Evolutionary conservation across 768 basidiomycete species (phyloP), one percentile per base, ranked within the genome.

Genomic region (Boletus pseudopeckii): DNA sequence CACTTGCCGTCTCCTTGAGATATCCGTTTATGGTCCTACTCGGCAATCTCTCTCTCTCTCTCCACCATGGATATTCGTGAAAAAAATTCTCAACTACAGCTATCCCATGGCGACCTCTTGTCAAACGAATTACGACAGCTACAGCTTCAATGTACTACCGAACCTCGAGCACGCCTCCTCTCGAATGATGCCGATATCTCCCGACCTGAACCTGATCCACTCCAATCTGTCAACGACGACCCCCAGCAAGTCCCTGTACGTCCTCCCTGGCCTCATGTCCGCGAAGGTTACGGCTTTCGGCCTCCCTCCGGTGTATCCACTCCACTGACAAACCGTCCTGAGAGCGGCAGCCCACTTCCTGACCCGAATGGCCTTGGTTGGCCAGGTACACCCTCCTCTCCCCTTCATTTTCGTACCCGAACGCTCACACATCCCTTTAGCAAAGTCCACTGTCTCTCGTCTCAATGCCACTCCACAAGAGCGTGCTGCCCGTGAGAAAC

Each of bases 391-490:
- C 67, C 45, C 53, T 46, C 45, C 49, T 57, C 34, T 53, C 45
- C 45, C n/a, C 28, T 34, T 30, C 58, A 32, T 43, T 26, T 30
- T 33, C 48, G 11, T 43, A 10, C 50, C 53, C 58, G 52, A 24
- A 32, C 55, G 45, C 52, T 63, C 60, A 61, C 7, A 28, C 52
- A 2, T 51, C 57, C 44, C 38, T 28, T 4, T 24, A 94, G 95
- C 94, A 54, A 97, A 96, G 74, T 92, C 90, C 7, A 95, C 94
- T 41, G 71, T 95, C 33, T 84, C 84, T 48, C 85, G 95, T 51
- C 79, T 97, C 41, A 85, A 90, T 64, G 88, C 90, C 5, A 87
- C 90, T 0, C 79, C 85, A 3, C 81, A 78, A 45, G 89, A 96
- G 69, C 83, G 82, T 37, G 76, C 75, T 3, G 83, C 77, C 40